phyloP scores from a whole-genome alignment of 2,329 filamentous ascomycete genomes.

The Neopestalotiopsis clavispora region DNA sequence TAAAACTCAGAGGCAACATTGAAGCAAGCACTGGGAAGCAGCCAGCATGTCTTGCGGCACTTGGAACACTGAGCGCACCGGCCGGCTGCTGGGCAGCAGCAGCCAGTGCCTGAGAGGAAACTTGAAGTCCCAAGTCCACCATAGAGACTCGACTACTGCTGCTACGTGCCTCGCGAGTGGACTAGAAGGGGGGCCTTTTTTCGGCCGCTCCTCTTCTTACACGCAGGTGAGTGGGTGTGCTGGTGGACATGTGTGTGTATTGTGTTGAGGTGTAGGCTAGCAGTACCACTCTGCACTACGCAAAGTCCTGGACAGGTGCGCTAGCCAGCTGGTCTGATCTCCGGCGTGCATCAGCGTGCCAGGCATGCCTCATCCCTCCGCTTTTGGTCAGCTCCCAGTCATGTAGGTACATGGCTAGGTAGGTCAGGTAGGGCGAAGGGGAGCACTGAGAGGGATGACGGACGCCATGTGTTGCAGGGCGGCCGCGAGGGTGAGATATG shows the following conservation, averaged over 20 bases:
- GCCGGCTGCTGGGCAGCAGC: neutral
- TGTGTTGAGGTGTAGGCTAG: neutral
- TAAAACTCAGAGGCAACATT: neutral
- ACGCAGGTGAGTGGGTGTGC: neutral
- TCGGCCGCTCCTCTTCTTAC: neutral
- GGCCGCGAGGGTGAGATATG: neutral
- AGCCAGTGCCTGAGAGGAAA: neutral
- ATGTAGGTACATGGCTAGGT: neutral
- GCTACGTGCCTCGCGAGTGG: neutral
- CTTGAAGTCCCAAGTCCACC: neutral
- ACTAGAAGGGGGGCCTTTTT: neutral
- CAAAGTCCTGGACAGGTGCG: conserved; percentile 1
- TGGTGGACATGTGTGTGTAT: neutral
- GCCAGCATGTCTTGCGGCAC: neutral
- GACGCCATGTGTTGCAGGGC: neutral
- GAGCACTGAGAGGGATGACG: neutral
- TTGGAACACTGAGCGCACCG: neutral
- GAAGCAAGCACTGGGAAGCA: neutral
- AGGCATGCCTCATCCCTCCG: neutral
- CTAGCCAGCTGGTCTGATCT: neutral
- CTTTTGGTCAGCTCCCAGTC: neutral
- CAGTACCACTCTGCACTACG: neutral
- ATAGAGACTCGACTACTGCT: neutral
- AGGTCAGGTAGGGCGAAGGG: neutral
- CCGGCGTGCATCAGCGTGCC: neutral